Base-by-base conservation (phyloP, 2,329 filamentous ascomycete species). In the Coniochaeta hoffmannii region DNA sequence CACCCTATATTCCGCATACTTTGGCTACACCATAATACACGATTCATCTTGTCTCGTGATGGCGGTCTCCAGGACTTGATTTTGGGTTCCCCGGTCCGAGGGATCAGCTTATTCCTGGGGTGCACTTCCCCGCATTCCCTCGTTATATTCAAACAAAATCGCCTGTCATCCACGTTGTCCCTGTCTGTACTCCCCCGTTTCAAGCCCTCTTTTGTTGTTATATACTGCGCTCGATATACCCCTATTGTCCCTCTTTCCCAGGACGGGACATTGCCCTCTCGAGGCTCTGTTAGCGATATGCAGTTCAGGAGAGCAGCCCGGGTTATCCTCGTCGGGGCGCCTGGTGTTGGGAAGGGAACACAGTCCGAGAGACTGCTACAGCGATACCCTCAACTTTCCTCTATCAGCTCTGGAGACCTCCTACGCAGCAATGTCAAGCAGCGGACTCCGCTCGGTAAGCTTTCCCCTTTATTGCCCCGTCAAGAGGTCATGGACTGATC, bases 291-390 rank as follows among this genome's bases (percentile, higher is more conserved):
- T n/a, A 19, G 17, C 24, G 32, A 38, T 30, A 86, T 86, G 83
- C 79, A 83, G 74, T 82, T 95, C 66, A 81, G 80, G 62, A 86
- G 81, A 73, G 93, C 94, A 56, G 94, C 94, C 55, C 88, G 94
- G 60, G 87, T 97, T 60, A 97, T 99, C 68, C 84, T 99, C 62
- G 84, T 99, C 64, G 94, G 94, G 64, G 92, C 93, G 53, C 94
- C 94, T n/a, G 92, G 92, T 57, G 94, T 96, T 56, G 94, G 94
- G 60, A 99, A 99, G 72, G 94, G 93, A 60, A 99, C 94, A 3
- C 94, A 99, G 76, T 90, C 90, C 53, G 89, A 96, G 71, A 85
- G 94, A 59, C 78, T 99, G 59, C 85, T 97, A 63, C 78, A 86
- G 63, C 85, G 89, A 62, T 99, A 94, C 68, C 90, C 92, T 3